Evolutionary conservation across 805 yeast genomes (phyloP), one percentile per base, ranked within the genome.

Genomic region (Pichia exigua): DNA sequence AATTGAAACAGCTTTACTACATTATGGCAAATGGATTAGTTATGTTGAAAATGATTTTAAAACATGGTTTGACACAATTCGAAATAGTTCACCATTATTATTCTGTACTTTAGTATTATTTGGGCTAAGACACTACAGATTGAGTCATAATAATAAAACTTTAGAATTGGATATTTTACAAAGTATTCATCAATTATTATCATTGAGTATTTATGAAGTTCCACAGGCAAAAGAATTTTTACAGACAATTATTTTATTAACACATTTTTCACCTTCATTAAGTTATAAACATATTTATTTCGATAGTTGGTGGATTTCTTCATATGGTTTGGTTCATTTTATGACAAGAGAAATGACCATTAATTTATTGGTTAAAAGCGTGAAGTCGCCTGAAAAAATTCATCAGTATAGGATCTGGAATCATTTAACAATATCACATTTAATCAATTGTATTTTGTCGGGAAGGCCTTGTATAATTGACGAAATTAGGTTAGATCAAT

Each of bases 381-480:
- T 62, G 41, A 47, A 42, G 41, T 45, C 52, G 10, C 65, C 65
- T 5, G 65, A 64, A 27, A 53, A 63, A 45, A 50, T 62, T 18
- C 75, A 83, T 3, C 74, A 78, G 24, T 75, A 78, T 56, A 71
- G 91, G 47, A 72, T 84, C 2, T 85, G 87, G 79, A 85, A 85
- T 63, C 90, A 85, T 61, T 69, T 85, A 51, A 76, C 83, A 41
- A 66, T 85, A 35, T 83, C 77, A 1, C 91, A 85, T 60, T 61
- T 85, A 46, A 74, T 77, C 27, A 74, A 77, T 59, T 81, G 89
- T 61, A 76, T 83, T 15, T 71, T 79, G 57, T 75, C 84, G 1
- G 90, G 90, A 0, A 67, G 92, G 56, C 79, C 79, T 76, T 83
- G 89, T 59, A 68, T 83, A 12, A 64, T 85, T 9, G 88, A 83